Evolutionary conservation across 108 stramenopile species (phyloP).

Genomic region (Schizochytrium sp.): DNA sequence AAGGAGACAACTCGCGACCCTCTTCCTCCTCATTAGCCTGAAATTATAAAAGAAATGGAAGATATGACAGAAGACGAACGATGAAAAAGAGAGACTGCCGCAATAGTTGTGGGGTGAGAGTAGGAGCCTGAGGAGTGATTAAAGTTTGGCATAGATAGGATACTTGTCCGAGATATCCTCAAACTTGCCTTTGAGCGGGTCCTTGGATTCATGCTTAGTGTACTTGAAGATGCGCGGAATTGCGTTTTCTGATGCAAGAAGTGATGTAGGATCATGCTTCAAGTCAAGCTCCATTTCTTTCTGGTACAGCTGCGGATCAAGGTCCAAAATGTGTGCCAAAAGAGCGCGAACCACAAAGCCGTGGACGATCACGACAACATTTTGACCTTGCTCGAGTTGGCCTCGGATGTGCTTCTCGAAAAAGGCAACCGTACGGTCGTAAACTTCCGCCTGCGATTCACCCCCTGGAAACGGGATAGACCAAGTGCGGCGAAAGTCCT

Average conservation of each 20-base stretch:
- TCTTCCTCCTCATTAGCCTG: too few species aligned
- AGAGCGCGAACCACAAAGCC: constrained; percentile 57
- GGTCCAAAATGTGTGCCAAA: constrained; percentile 42
- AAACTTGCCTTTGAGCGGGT: neutral
- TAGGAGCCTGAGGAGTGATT: neutral
- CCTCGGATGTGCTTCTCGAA: constrained; percentile 56
- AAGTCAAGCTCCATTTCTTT: constrained; percentile 54
- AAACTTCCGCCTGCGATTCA: constrained; percentile 51
- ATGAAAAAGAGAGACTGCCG: neutral
- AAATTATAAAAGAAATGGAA: too few species aligned
- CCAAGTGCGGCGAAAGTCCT: constrained; percentile 48
- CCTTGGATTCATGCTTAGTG: neutral
- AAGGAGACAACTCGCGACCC: too few species aligned
- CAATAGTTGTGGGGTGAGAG: neutral
- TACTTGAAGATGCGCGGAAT: constrained; percentile 45
- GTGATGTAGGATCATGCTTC: constrained; percentile 38
- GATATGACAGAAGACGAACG: neutral
- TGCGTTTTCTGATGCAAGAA: constrained; percentile 48
- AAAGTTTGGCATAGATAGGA: constrained; percentile 39
- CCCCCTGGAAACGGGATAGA: constrained; percentile 55
- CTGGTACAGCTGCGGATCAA: constrained; percentile 18
- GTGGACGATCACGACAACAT: constrained; percentile 37
- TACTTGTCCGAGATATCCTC: constrained; percentile 32
- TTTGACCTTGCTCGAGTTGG: constrained; percentile 30
- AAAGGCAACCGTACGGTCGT: constrained; percentile 35